phyloP scores from a whole-genome alignment of 805 yeast genomes.

The Saturnispora besseyi region DNA sequence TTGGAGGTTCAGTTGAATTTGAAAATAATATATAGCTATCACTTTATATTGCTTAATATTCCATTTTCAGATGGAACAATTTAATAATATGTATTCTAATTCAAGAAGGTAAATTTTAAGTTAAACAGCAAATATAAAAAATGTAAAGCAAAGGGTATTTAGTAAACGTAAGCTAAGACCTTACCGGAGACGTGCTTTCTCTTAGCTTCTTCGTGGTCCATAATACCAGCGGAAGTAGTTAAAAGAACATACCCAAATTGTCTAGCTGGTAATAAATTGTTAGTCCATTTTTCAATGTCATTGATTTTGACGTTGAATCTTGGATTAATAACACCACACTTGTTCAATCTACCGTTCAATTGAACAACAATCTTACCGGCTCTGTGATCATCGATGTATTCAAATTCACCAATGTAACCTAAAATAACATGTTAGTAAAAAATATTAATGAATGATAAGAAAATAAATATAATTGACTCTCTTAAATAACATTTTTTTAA shows the following conservation, averaged over 20 bases:
- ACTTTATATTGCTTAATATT: neutral
- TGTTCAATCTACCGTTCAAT: slow-evolving; percentile 96
- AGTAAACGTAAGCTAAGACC: slow-evolving; percentile 97
- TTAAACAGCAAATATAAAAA: slow-evolving; percentile 4
- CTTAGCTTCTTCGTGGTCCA: slow-evolving; percentile 99
- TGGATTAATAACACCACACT: slow-evolving; percentile 98
- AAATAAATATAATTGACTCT: neutral
- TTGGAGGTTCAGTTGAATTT: neutral
- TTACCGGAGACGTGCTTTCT: slow-evolving; percentile 99
- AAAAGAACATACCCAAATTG: slow-evolving; percentile 97
- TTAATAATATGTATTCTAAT: neutral
- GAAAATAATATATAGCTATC: neutral
- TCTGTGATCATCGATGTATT: slow-evolving; percentile 98
- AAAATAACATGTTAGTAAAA: slow-evolving; percentile 1
- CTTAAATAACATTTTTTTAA: neutral
- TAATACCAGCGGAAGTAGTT: slow-evolving; percentile 98
- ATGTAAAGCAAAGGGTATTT: slow-evolving; percentile 19
- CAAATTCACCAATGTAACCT: slow-evolving; percentile 90
- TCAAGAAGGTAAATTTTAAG: neutral
- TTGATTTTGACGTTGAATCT: slow-evolving; percentile 94
- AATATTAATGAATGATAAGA: neutral
- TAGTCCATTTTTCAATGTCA: slow-evolving; percentile 98
- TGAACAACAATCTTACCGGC: slow-evolving; percentile 95
- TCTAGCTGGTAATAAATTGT: slow-evolving; percentile 97
- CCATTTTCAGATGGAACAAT: neutral